Percentiles rank a stretch among this genome's conserved stretches.
These are phyloP conservation scores for Scheffersomyces lignosus DNA, from an alignment of 805 yeast genomes.

Conservation along the genomic window DNA sequence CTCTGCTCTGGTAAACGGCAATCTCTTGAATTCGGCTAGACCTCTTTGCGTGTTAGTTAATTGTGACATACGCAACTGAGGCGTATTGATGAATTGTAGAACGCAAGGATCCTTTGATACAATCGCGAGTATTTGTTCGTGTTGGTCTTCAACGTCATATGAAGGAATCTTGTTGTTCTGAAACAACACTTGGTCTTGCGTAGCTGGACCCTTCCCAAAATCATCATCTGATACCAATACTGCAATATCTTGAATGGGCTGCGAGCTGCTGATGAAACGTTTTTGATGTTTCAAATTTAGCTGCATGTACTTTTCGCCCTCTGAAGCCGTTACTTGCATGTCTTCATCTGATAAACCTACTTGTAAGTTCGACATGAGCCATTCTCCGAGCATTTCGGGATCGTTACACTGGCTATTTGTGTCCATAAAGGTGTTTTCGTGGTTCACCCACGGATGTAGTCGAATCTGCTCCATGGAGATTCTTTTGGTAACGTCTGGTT, in stretches of 20 bases:
- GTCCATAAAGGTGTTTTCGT: conserved; percentile 43
- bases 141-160: conserved; percentile 8
- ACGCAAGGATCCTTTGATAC: conserved; percentile 53
- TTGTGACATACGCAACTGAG: conserved; percentile 17
- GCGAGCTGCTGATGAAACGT: conserved; percentile 35
- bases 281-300: conserved; percentile 18
- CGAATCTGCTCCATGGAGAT: conserved; percentile 40
- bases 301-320: conserved; percentile 8
- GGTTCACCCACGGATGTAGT: conserved; percentile 57
- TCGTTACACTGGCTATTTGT: conserved; percentile 47
- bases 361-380: conserved; percentile 50
- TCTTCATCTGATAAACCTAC: conserved; percentile 55
- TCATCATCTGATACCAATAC: conserved; percentile 41
- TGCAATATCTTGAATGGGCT: conserved; percentile 47
- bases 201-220: conserved; percentile 21
- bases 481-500: conserved; percentile 48
- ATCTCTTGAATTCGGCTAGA: neutral
- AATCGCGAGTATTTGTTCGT: conserved; percentile 33
- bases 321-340: conserved; percentile 15
- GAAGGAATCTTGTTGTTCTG: neutral
- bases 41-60: conserved; percentile 11
- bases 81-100: conserved; percentile 41
- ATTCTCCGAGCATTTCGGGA: conserved; percentile 50
- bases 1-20: conserved; percentile 28
- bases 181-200: conserved; percentile 31